A percentile compares a stretch with the other conserved stretches of the same genome.
These are phyloP conservation scores for Sporopachydermia quercuum DNA, from an alignment of 805 yeast species.

Conservation along the genomic window DNA sequence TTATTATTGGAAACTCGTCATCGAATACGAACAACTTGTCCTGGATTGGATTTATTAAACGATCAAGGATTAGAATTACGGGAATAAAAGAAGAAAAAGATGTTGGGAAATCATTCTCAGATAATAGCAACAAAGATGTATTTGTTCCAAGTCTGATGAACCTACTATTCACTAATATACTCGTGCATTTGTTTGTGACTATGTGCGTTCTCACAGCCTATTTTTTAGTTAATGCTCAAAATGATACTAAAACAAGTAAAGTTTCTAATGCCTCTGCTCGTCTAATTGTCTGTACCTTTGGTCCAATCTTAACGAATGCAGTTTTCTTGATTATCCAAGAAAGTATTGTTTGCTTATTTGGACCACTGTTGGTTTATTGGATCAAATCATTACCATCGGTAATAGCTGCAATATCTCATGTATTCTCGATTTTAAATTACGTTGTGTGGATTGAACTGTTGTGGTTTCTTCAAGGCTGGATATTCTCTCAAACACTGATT, in stretches of 20 bases:
- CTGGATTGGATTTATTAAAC: conserved; percentile 46
- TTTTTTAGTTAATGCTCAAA: conserved; percentile 53
- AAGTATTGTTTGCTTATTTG: conserved; percentile 89
- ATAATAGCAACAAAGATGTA: conserved; percentile 30
- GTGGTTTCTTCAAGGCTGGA: conserved; percentile 96
- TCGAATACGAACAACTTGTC: conserved; percentile 19
- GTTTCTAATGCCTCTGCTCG: conserved; percentile 46
- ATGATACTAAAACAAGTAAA: conserved; percentile 35
- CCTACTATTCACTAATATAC: conserved; percentile 47
- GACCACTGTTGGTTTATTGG: conserved; percentile 88
- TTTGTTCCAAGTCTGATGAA: conserved; percentile 57
- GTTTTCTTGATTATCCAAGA: conserved; percentile 70
- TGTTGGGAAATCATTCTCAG: conserved; percentile 37
- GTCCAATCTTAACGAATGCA: conserved; percentile 80
- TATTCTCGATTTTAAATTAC: conserved; percentile 81
- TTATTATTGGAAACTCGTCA: neutral
- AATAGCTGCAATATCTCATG: conserved; percentile 92
- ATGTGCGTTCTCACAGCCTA: conserved; percentile 43
- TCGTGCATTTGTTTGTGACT: conserved; percentile 43
- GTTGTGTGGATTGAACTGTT: conserved; percentile 79
- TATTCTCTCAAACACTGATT: conserved; percentile 70
- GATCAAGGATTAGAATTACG: conserved; percentile 59
- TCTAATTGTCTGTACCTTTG: conserved; percentile 68
- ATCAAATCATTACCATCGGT: conserved; percentile 96
- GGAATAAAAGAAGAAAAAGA: conserved; percentile 50